A percentile compares a stretch with the other conserved stretches of the same genome.
Evolutionary conservation across 306 rosid species (phyloP).

Genomic region (Vigna nakashimae): DNA sequence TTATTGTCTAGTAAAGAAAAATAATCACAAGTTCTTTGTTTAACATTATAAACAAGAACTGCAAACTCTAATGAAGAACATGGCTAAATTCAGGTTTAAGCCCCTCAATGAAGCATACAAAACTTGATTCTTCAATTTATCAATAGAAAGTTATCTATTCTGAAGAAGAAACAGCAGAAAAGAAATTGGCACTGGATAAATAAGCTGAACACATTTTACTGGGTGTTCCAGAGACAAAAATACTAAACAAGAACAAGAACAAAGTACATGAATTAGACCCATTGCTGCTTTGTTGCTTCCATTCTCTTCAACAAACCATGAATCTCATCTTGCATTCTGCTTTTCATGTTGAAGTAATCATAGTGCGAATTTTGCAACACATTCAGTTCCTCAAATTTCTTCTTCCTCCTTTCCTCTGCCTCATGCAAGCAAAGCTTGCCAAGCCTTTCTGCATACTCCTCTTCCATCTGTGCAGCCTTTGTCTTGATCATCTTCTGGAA

Average conservation of each 20-base stretch:
- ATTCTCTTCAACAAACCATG: slow-evolving; percentile 76
- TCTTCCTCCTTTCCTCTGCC: slow-evolving; percentile 65
- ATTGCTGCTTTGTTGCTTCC: slow-evolving; percentile 80
- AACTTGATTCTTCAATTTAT: slow-evolving; percentile 26
- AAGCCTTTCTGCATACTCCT: slow-evolving; percentile 64
- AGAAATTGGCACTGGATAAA: slow-evolving; percentile 23
- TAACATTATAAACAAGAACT: not conserved
- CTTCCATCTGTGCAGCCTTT: slow-evolving; percentile 63
- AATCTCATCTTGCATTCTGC: slow-evolving; percentile 79
- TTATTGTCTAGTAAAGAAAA: not conserved
- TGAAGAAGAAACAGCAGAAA: slow-evolving; percentile 39
- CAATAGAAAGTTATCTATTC: slow-evolving; percentile 34
- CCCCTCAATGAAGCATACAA: not conserved
- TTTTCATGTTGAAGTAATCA: slow-evolving; percentile 79
- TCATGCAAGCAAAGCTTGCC: slow-evolving; percentile 62
- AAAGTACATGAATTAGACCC: slow-evolving; percentile 51
- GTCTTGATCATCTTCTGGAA: slow-evolving; percentile 58
- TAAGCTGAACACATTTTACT: slow-evolving; percentile 41
- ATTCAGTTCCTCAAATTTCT: slow-evolving; percentile 74
- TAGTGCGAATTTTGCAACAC: slow-evolving; percentile 64
- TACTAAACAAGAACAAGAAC: not conserved
- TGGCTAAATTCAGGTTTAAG: slow-evolving; percentile 5
- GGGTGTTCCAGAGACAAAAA: slow-evolving; percentile 27
- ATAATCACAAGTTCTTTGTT: not conserved
- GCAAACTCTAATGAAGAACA: slow-evolving; percentile 18